Base-by-base conservation (phyloP, 1,284 basidiomycete species). In the Cryptococcus sp. region DNA sequence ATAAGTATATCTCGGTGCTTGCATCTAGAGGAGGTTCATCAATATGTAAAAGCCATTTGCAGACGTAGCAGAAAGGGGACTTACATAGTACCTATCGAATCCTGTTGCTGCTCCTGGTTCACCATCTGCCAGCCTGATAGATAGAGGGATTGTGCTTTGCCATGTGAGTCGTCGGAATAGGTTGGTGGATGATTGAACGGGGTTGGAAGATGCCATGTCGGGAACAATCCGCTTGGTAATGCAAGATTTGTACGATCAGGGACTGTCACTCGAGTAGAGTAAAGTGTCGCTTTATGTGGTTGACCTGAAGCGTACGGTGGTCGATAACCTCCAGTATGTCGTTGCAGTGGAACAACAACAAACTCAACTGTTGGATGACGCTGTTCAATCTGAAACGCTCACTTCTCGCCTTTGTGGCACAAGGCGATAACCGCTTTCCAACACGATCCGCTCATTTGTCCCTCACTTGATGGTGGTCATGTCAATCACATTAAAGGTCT, bases 1-100 rank as follows among this genome's bases (percentile, higher is more conserved):
- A 78, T 96, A 97, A 71, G 85, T 86, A 71, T 95, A 86, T 51
- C 93, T 83, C 31, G 92, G 88, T 3, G 89, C 92, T 77, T 80
- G 79, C 41, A 81, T 71, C 79, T 81, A 35, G 38, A 35, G 48
- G 13, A 30, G 35, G 13, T 30, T 33, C 15, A 13, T 30, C 37
- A 14, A 23, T 15, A 49, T n/a, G 3, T 8, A 31, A 14, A 31
- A 11, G 6, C 15, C 8, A 23, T 11, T 32, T 13, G n/a, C 15
- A 23, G 10, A 10, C 14, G 32, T 46, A 47, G 38, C 15, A 35
- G 44, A 10, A n/a, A 1, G 11, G 8, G n/a, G 4, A 67, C 73
- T 60, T 51, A 76, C 76, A 61, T 71, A 78, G 61, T 73, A 78
- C 33, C 62, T 49, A 52, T 76, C 71, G 0, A 62, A 58, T 3